Conservation (phyloP, 73 alveolate species). For the Paramecium tetraurelia region DNA sequence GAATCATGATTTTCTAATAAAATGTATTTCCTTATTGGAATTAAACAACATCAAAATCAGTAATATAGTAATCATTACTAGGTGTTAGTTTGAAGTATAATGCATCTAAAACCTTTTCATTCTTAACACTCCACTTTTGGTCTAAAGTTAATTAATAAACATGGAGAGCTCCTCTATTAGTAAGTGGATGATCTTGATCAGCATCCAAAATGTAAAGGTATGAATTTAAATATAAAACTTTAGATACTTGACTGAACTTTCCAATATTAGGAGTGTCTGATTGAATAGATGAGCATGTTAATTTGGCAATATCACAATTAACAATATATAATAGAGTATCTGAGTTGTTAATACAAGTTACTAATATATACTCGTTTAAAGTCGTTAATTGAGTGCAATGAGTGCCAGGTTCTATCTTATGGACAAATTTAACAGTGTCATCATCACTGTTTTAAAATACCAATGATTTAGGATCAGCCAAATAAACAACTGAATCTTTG, state of each 20-base stretch:
- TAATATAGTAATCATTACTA: neutral
- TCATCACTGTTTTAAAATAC: neutral
- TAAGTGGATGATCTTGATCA: neutral
- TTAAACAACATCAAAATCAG: conserved; percentile 34
- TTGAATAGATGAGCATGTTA: neutral
- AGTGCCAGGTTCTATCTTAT: neutral
- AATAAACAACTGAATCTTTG: neutral
- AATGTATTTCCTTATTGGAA: neutral
- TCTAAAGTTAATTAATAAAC: neutral
- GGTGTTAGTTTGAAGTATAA: neutral
- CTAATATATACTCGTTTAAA: neutral
- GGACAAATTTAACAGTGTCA: neutral
- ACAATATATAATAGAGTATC: neutral
- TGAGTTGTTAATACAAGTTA: neutral
- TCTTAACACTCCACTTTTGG: neutral
- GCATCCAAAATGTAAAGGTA: neutral
- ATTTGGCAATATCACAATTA: neutral
- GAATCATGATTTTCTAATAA: neutral
- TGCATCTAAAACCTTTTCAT: neutral
- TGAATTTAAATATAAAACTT: neutral
- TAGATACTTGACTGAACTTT: neutral
- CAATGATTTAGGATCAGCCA: neutral
- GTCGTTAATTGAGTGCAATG: neutral
- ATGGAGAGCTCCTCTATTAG: neutral
- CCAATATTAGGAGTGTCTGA: neutral